phyloP scores from a whole-genome alignment of 352 stramenopile genomes.

The Globisporangium iwayamae region DNA sequence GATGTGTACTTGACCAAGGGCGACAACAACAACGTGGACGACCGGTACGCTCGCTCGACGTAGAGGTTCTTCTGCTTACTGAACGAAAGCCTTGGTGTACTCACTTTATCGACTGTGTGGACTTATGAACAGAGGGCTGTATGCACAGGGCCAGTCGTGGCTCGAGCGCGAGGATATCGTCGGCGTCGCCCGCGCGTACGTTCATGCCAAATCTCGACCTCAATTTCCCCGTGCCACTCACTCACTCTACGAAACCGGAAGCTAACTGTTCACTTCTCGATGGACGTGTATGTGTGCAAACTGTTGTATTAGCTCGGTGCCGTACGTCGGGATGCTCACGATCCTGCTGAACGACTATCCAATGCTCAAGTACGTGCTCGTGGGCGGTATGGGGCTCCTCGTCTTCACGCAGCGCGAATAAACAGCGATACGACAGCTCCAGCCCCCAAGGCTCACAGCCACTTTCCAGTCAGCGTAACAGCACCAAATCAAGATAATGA shows the following conservation, averaged over 20 bases:
- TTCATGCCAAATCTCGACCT: conserved; percentile 13
- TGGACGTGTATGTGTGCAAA: conserved; percentile 14
- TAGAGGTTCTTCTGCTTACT: background rate
- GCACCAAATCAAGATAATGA: background rate
- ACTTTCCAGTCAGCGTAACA: background rate
- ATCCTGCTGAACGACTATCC: conserved; percentile 99
- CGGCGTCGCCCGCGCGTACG: conserved; percentile 91
- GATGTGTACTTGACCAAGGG: conserved; percentile 98
- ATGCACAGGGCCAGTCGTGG: conserved; percentile 97
- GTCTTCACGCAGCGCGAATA: conserved; percentile 83
- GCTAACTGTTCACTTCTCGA: background rate
- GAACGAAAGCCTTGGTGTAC: background rate
- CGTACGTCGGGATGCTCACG: conserved; percentile 98
- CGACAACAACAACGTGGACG: conserved; percentile 99
- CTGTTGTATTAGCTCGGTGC: conserved; percentile 73
- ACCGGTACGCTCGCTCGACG: conserved; percentile 64
- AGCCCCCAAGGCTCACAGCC: background rate
- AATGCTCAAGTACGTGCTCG: conserved; percentile 90
- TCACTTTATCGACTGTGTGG: background rate
- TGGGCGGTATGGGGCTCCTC: conserved; percentile 75
- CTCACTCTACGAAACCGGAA: no score
- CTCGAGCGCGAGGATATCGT: conserved; percentile 98
- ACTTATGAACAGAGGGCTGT: conserved; percentile 80
- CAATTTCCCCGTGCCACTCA: background rate
- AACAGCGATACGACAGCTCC: conserved; percentile 1